A percentile compares a stretch with the other conserved stretches of the same genome.
phyloP scores from a whole-genome alignment of 2,329 filamentous ascomycete species.

The Coniochaeta hoffmannii region DNA sequence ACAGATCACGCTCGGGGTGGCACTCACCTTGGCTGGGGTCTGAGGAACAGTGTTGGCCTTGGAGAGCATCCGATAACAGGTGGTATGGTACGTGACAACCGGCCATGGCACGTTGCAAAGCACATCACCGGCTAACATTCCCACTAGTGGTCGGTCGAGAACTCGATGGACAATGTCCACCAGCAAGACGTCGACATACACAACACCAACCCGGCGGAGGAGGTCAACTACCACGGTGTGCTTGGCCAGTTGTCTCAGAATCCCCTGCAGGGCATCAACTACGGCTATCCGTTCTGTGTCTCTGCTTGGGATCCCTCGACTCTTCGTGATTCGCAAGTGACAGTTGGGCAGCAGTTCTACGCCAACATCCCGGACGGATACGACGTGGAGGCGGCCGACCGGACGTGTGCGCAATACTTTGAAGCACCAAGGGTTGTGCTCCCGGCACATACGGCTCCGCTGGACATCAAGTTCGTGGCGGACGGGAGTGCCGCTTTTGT shows the following conservation, averaged over 20 bases:
- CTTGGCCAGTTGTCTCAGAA: conserved; percentile 35
- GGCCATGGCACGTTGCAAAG: too few relatives aligned
- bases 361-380: background rate
- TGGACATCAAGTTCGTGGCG: conserved; percentile 56
- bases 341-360: conserved; percentile 11
- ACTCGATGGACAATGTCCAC: conserved; percentile 50
- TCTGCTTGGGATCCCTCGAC: conserved; percentile 29
- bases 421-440: conserved; percentile 7
- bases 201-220: conserved; percentile 55
- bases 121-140: background rate
- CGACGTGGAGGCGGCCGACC: background rate
- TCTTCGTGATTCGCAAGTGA: conserved; percentile 13
- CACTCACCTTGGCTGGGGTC: conserved; percentile 22
- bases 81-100: conserved; percentile 14
- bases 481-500: conserved; percentile 48
- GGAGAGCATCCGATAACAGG: conserved; percentile 34
- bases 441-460: conserved; percentile 53
- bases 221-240: conserved; percentile 57
- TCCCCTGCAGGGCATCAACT: conserved; percentile 39
- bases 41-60: conserved; percentile 54
- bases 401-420: background rate
- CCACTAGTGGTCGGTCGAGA: conserved; percentile 45
- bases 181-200: conserved; percentile 45
- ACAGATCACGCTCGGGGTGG: conserved; percentile 34
- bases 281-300: conserved; percentile 48